phyloP scores from a whole-genome alignment of 1,139 yeast species.

The Saccharomycopsis hybrid region DNA sequence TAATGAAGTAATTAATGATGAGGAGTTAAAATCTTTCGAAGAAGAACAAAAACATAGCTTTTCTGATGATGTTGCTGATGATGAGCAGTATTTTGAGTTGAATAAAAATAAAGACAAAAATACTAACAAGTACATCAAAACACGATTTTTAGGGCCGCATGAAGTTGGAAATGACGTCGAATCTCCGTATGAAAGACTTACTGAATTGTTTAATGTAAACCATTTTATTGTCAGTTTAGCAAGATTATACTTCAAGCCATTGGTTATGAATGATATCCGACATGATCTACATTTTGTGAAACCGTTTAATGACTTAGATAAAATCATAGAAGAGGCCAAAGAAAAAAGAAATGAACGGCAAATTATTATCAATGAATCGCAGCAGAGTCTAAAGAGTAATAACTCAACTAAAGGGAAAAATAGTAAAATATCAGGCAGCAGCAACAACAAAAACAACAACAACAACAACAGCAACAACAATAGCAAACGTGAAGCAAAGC shows the following conservation, averaged over 20 bases:
- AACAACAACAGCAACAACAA: too few species aligned
- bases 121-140: constrained; percentile 23
- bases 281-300: constrained; percentile 19
- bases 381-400: too few species aligned
- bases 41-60: constrained; percentile 20
- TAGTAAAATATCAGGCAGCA: too few species aligned
- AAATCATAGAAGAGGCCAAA: constrained; percentile 12
- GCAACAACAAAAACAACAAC: too few species aligned
- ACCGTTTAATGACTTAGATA: constrained; percentile 12
- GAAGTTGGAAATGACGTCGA: constrained; percentile 35
- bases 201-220: constrained; percentile 90
- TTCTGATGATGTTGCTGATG: constrained; percentile 30
- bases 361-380: background rate
- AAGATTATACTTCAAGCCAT: constrained; percentile 87
- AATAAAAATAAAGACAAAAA: too few species aligned
- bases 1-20: constrained; percentile 5
- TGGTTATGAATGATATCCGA: constrained; percentile 69
- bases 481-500: background rate
- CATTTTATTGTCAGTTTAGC: constrained; percentile 87
- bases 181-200: constrained; percentile 78
- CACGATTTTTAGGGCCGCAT: constrained; percentile 43
- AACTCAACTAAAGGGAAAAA: background rate
- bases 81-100: constrained; percentile 30
- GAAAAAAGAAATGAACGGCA: constrained; percentile 29
- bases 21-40: constrained; percentile 28